A percentile compares a stretch with the other conserved stretches of the same genome.
phyloP scores from a whole-genome alignment of 139 green algal species.

The Picochlorum sp. region DNA sequence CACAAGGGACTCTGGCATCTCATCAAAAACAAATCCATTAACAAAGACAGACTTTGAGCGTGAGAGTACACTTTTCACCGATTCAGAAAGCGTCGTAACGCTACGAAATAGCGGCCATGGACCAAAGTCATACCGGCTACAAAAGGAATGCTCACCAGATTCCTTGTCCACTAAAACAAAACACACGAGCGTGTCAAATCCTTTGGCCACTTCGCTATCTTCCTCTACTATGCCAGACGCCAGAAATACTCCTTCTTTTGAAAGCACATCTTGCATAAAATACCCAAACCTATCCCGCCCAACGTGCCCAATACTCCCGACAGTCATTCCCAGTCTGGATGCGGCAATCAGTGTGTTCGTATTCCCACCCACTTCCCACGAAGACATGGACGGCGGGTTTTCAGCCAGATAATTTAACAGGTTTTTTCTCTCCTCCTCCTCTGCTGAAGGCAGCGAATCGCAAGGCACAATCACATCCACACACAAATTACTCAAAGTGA shows the following conservation, averaged over 20 bases:
- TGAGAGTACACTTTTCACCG: conserved; percentile 16
- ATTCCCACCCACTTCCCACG: conserved; percentile 67
- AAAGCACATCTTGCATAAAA: conserved; percentile 54
- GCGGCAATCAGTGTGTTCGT: conserved; percentile 90
- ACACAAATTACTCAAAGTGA: conserved; percentile 76
- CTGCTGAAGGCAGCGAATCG: conserved; percentile 25
- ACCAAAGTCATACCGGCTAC: conserved; percentile 82
- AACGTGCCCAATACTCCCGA: conserved; percentile 59
- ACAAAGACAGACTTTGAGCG: conserved; percentile 39
- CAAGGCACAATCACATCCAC: conserved; percentile 66
- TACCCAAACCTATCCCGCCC: conserved; percentile 67
- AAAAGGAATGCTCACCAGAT: conserved; percentile 55
- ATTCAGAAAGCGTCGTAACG: conserved; percentile 5
- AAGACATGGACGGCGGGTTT: conserved; percentile 3
- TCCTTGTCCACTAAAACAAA: conserved; percentile 72
- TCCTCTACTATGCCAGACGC: conserved; percentile 5
- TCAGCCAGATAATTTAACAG: conserved; percentile 43
- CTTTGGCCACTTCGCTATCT: not conserved
- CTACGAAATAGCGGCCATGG: conserved; percentile 77
- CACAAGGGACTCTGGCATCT: conserved; percentile 63
- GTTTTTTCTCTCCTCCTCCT: conserved; percentile 14
- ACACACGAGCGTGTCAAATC: conserved; percentile 71
- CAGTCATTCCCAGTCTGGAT: conserved; percentile 63
- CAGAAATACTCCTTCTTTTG: conserved; percentile 33
- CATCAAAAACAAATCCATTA: conserved; percentile 92